Evolutionary conservation across 768 basidiomycete species (phyloP), one percentile per base, ranked within the genome.

Genomic region (Imleria badia): DNA sequence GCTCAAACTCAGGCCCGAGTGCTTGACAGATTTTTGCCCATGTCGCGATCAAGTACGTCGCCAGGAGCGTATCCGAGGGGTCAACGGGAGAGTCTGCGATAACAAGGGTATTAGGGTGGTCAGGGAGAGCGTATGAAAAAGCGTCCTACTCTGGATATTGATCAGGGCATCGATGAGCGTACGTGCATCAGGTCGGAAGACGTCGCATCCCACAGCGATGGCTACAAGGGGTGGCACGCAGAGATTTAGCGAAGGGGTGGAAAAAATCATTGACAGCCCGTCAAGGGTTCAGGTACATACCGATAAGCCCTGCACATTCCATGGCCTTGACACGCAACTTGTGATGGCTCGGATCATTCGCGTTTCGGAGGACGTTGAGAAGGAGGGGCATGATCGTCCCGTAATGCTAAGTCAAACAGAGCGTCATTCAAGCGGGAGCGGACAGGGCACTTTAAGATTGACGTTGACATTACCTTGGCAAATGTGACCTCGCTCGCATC

Each of bases 1-100:
- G 91, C 64, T 89, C 90, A 56, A 95, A 96, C 64, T 94, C 89
- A 12, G 81, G 76, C 0, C 88, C 88, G 63, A 95, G 80, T 0
- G 90, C 89, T 58, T 92, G 91, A 65, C 90, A 93, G 1, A 95
- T 79, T 63, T 91, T 94, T 3, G 89, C 87, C 91, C 91, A 95
- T 0, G 91, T 94, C 40, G 86, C 82, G 45, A 91, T 91, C 26
- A 94, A 76, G 66, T 91, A 93, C 52, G 87, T 86, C 0, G 77
- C 76, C 3, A 87, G 68, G 59, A 91, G 84, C 0, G 87, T 83
- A 63, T 94, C 91, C 12, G 79, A 77, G 2, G 86, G 81, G 58
- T 92, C 90, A 0, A 77, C 70, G 0, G 89, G 85, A 39, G 76
- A 80, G 64, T 89, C 88, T 87, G 26, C 26, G 6, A 26, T 6